Evolutionary conservation across 768 basidiomycete species (phyloP), one percentile per base, ranked within the genome.

Genomic region (Rhodotorula sphaerocarpa): DNA sequence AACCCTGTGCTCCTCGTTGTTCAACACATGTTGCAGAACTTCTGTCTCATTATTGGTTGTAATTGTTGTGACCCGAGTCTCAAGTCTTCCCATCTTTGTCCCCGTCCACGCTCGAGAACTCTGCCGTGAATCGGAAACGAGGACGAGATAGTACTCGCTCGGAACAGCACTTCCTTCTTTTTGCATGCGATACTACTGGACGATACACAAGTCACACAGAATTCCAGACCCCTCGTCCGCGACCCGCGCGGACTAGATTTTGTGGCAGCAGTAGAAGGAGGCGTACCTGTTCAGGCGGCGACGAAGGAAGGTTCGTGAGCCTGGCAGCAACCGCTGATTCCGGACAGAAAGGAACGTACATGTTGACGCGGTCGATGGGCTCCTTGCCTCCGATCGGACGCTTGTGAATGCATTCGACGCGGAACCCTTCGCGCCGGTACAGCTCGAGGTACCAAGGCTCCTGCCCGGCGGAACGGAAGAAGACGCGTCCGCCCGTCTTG

Each of bases 331-430:
- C 1, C 3, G 15, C 4, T 43, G 30, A 11, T n/a, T n/a, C 31
- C 15, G 5, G 34, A 7, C 14, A 39, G 10, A 31, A 39, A 18
- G 20, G 25, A 28, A 74, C 82, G 56, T 69, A 83, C 85, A 86
- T 86, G 71, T 86, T 86, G 36, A 86, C 85, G 61, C 81, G 76
- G 73, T 86, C 85, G 55, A 87, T 79, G 6, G 83, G 80, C 9
- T 67, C 73, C 12, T 76, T 73, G 0, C 76, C 70, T 3, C 82
- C 81, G 59, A 75, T 72, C 66, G 79, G 75, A 57, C 86, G 76
- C 60, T 83, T 77, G 25, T 79, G 79, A 20, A 86, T 75, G 14
- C 81, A 59, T 55, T 71, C 68, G 34, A 68, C 66, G 50, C 54
- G 21, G 61, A 73, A 73, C 5, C 72, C 72, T 25, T 66, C 61